A percentile compares a stretch with the other conserved stretches of the same genome.
Evolutionary conservation across 2,329 filamentous ascomycete genomes (phyloP).

Genomic region (Beauveria varroae): DNA sequence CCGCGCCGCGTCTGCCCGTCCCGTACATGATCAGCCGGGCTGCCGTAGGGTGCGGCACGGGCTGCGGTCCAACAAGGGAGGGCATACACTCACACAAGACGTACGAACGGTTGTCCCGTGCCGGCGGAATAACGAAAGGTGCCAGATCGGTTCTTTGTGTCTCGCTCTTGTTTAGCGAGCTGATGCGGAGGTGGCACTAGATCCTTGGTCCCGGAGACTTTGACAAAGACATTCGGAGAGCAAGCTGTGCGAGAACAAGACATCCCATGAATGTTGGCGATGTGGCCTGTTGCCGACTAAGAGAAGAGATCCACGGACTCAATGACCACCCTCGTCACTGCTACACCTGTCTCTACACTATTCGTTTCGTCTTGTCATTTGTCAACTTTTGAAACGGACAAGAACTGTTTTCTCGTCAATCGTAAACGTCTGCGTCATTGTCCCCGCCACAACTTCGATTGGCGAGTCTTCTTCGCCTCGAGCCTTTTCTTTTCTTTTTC

Average conservation of each 20-base stretch:
- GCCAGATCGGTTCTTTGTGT: background rate
- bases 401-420: background rate
- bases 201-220: background rate
- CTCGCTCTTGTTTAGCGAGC: no score
- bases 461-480: background rate
- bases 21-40: background rate
- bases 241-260: no score
- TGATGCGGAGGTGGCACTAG: background rate
- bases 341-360: background rate
- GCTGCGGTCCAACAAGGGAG: no score
- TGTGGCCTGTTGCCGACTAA: no score
- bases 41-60: background rate
- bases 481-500: background rate
- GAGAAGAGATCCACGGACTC: no score
- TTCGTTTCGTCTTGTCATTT: background rate
- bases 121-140: background rate
- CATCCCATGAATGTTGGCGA: no score
- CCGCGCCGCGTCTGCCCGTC: background rate
- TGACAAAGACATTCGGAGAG: no score
- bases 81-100: no score
- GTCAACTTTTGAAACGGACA: background rate
- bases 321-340: background rate
- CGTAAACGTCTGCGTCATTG: background rate
- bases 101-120: background rate
- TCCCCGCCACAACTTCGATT: background rate